Conservation (phyloP, 2,329 filamentous ascomycete genomes). For the Verticillium albo-atrum region DNA sequence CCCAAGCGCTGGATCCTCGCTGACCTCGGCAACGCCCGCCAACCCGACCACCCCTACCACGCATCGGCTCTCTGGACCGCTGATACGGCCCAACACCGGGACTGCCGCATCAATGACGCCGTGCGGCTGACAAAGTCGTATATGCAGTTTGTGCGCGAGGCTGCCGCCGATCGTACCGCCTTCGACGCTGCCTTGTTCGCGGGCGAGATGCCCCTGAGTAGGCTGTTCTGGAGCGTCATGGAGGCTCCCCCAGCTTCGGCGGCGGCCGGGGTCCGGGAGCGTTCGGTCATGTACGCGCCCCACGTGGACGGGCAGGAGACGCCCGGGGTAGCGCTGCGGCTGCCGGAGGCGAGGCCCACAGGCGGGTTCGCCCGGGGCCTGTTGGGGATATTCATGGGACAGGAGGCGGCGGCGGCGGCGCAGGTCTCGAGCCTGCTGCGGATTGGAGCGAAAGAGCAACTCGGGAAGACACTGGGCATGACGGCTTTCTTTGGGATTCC, state of each 20-base stretch:
- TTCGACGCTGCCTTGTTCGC: conserved; percentile 21
- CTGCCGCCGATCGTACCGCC: conserved; percentile 10
- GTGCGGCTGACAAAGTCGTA: conserved; percentile 24
- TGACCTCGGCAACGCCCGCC: conserved; percentile 25
- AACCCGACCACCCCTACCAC: conserved; percentile 23
- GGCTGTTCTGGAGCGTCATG: conserved; percentile 19
- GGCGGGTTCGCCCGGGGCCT: background rate
- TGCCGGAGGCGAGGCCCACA: conserved; percentile 1
- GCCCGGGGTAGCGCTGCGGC: conserved; percentile 2
- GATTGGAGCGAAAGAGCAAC: conserved; percentile 16
- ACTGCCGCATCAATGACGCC: conserved; percentile 27
- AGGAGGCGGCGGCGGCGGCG: conserved; percentile 5
- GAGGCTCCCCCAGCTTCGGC: background rate
- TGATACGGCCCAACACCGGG: conserved; percentile 19
- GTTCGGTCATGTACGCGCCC: conserved; percentile 7
- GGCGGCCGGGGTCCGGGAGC: background rate
- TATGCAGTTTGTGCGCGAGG: conserved; percentile 19
- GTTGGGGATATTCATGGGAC: conserved; percentile 7
- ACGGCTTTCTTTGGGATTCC: conserved; percentile 17
- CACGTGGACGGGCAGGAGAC: conserved; percentile 1
- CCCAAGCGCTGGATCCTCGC: conserved; percentile 22
- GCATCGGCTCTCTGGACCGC: conserved; percentile 22
- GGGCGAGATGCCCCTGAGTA: conserved; percentile 16
- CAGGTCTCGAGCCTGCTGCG: conserved; percentile 12
- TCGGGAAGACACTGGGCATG: conserved; percentile 18